These are phyloP conservation scores for Aspergillus steynii DNA, from an alignment of 495 filamentous ascomycete species.

Conservation along the genomic window DNA sequence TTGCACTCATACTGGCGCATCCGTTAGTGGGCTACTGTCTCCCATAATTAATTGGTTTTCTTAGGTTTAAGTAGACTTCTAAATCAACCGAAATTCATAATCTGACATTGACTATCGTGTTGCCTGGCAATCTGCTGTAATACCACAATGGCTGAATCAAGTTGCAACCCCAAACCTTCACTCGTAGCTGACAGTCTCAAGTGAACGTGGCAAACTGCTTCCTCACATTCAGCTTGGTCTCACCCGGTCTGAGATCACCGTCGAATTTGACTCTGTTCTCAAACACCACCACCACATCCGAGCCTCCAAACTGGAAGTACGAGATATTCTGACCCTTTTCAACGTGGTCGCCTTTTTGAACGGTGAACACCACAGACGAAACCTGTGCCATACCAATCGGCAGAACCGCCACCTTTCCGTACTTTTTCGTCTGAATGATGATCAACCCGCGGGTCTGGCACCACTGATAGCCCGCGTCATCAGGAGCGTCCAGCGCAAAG, in stretches of 20 bases:
- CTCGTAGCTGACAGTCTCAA: no score
- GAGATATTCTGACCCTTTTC: slow-evolving; percentile 40
- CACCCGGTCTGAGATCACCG: background rate
- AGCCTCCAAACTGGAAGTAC: slow-evolving; percentile 46
- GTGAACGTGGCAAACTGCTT: background rate
- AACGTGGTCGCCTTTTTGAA: slow-evolving; percentile 24
- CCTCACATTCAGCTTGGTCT: slow-evolving; percentile 1
- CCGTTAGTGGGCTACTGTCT: no score
- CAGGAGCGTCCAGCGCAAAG: slow-evolving; percentile 21
- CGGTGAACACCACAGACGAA: slow-evolving; percentile 38
- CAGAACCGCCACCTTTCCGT: slow-evolving; percentile 36
- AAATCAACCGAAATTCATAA: no score
- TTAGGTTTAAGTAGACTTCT: no score
- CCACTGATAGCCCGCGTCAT: slow-evolving; percentile 39
- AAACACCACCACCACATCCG: slow-evolving; percentile 40
- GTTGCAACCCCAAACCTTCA: no score
- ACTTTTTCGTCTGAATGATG: slow-evolving; percentile 29
- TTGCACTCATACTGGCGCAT: no score
- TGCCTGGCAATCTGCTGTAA: no score
- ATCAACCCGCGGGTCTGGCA: slow-evolving; percentile 35
- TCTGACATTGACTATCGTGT: no score
- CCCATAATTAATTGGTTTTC: no score
- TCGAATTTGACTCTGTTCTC: slow-evolving; percentile 7
- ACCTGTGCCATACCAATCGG: slow-evolving; percentile 45
- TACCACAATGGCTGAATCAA: no score